A percentile compares a stretch with the other conserved stretches of the same genome.
phyloP scores from a whole-genome alignment of 2,329 filamentous ascomycete species.

The Albophoma yamanashiensis region DNA sequence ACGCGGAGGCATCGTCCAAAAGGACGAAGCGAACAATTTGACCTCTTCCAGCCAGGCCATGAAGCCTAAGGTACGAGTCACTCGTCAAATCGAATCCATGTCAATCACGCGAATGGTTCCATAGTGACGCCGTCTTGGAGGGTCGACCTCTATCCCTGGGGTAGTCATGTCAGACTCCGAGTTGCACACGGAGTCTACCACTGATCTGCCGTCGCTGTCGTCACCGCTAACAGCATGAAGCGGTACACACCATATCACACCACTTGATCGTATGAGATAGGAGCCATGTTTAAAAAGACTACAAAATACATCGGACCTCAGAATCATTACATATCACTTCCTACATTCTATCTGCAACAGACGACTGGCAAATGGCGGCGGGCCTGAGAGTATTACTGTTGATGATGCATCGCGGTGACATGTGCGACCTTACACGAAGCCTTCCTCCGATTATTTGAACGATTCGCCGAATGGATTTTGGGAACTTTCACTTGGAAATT shows the following conservation, averaged over 20 bases:
- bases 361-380: too few species aligned
- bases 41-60: not conserved
- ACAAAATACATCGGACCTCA: not conserved
- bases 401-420: not conserved
- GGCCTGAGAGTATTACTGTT: not conserved
- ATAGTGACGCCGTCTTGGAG: too few species aligned
- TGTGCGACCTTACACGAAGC: not conserved
- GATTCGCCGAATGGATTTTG: not conserved
- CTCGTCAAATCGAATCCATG: not conserved
- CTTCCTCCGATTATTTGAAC: not conserved
- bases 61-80: not conserved
- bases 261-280: not conserved
- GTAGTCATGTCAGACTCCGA: not conserved
- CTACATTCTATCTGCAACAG: not conserved
- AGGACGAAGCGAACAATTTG: slow-evolving; percentile 14
- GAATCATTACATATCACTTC: not conserved
- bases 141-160: too few species aligned
- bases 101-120: not conserved
- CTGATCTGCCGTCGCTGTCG: too few species aligned
- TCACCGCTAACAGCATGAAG: not conserved
- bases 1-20: slow-evolving; percentile 16
- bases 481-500: not conserved
- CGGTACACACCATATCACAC: not conserved
- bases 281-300: not conserved
- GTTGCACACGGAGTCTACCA: not conserved